Evolutionary conservation across 2,329 filamentous ascomycete species (phyloP).

Genomic region (Exophiala xenobiotica): DNA sequence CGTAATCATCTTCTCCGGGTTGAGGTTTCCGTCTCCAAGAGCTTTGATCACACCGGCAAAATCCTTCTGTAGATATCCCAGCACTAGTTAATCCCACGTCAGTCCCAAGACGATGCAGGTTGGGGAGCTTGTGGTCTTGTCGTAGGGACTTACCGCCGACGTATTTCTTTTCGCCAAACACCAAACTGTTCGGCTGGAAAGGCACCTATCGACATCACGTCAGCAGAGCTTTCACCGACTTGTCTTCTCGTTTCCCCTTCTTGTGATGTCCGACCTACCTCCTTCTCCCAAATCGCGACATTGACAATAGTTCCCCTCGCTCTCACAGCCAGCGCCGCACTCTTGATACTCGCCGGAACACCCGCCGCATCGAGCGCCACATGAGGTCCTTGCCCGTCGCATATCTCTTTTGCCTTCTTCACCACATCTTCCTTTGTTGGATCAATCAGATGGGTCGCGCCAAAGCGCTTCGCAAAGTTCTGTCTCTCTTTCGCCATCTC

Average conservation of each 20-base stretch:
- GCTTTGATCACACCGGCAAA: conserved; percentile 59
- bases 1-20: conserved; percentile 61
- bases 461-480: conserved; percentile 53
- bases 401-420: conserved; percentile 47
- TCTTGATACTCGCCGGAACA: conserved; percentile 51
- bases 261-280: conserved; percentile 27
- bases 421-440: conserved; percentile 50
- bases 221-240: neutral
- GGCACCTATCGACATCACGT: conserved; percentile 35
- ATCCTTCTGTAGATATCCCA: conserved; percentile 54
- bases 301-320: conserved; percentile 61
- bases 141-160: conserved; percentile 46
- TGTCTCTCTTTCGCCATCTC: conserved; percentile 55
- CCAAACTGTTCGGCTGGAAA: conserved; percentile 55
- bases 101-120: too few species aligned
- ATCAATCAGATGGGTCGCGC: conserved; percentile 56
- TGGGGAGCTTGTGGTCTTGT: too few species aligned
- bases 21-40: conserved; percentile 47
- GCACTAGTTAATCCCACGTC: conserved; percentile 25
- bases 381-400: conserved; percentile 51
- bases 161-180: conserved; percentile 55
- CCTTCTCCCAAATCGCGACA: conserved; percentile 63
- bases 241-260: too few species aligned
- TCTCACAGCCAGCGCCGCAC: conserved; percentile 51
- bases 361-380: conserved; percentile 64